Evolutionary conservation across 306 rosid species (phyloP), one percentile per base, ranked within the genome.

Genomic region (Comarum palustre): DNA sequence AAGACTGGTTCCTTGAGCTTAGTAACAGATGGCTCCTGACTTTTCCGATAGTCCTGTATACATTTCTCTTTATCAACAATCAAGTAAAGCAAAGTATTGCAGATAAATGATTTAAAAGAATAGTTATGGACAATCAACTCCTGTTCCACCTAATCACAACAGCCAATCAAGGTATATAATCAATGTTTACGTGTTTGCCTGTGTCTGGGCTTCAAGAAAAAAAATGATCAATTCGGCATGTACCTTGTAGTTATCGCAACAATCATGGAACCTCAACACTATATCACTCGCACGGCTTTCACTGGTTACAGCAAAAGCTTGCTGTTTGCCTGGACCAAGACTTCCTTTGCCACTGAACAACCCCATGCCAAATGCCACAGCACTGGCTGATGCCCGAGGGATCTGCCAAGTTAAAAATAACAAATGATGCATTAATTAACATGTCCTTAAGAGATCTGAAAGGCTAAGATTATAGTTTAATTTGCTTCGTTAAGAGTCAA

Each of bases 341-440:
- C 77, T 88, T 81, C 97, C 98, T 79, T 77, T 88, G 39, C 91
- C 90, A 51, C 78, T 77, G 61, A 91, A 91, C 76, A 94, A 83
- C 75, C 92, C 98, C 90, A 94, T 89, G 42, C 98, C 98, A 83
- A 89, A 94, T 82, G 97, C 92, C 77, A 94, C 97, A 50, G 97
- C 98, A 84, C 98, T 91, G 71, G 98, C 97, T 36, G 96, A 86
- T n/a, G 98, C 96, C 73, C 97, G 91, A 48, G 96, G 90, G 77
- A 91, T 71, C 98, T 94, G 79, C 74, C 68, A 82, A 80, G 20
- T 78, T 52, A 66, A 34, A 13, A 58, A 29, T 64, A 16, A 15
- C 70, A 31, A 69, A 24, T 34, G 39, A 74, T 66, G 42, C 50
- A 58, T 72, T 72, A 75, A 75, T 73, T 59, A 20, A 38, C 6